Evolutionary conservation across 1,139 yeast genomes (phyloP), one percentile per base, ranked within the genome.

Genomic region (Candida pseudoviswanathii): DNA sequence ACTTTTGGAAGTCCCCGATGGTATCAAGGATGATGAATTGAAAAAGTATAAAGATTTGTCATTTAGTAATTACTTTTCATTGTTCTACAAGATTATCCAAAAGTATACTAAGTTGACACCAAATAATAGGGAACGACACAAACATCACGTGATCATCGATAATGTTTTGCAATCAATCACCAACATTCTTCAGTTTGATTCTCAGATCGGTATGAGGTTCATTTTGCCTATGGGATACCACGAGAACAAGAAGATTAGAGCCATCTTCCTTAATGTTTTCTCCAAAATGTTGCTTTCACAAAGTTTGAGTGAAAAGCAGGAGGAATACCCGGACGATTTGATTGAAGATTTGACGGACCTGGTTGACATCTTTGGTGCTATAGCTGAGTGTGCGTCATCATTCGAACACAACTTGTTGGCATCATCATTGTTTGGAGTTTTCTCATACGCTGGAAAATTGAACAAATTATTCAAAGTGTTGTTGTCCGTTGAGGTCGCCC

Each of bases 181-280:
- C 1, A 86, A 86, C 56, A 65, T 90, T 40, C 71, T 90, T 45
- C 85, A 81, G 57, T 79, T 88, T 8, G 91, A 90, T 60, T 83
- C 86, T 2, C 91, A 86, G 54, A 84, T 88, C 45, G 96, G 96
- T 7, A 74, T 89, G 62, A 84, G 83, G 48, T 82, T 83, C 64
- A 91, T 92, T 1, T 67, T 90, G 11, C 91, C 95, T 0, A 74
- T 89, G 61, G 96, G 96, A 0, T 87, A 84, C 58, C 90, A 89
- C 58, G 80, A 79, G 37, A 87, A 87, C 60, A 67, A 70, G 22
- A 79, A 82, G 48, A 82, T 89, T 31, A 71, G 96, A 51, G 71
- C 86, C 4, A 84, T 94, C 0, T 89, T 89, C 60, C 73, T 89
- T 61, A 86, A 86, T 55, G 94, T 89, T 3, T 88, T 90, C 59